Conservation (phyloP, 108 stramenopile genomes). For the Nitzschia palea region DNA sequence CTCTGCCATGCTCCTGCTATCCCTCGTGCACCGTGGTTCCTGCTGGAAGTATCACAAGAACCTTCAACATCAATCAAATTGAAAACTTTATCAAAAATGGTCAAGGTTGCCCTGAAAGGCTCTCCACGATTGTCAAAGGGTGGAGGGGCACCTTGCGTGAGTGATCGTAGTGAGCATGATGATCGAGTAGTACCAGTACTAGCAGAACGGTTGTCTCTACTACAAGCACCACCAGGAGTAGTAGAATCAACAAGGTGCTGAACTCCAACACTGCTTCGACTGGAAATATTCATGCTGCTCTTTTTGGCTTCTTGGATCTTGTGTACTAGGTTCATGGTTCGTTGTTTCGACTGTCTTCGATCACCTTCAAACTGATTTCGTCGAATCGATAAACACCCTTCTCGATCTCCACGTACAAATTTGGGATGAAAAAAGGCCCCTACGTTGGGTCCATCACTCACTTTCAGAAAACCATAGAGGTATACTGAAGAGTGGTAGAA, state of each 20-base stretch:
- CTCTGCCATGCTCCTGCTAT: too few relatives aligned
- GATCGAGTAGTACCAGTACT: background rate
- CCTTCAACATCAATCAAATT: too few relatives aligned
- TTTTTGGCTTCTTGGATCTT: background rate
- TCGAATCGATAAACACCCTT: background rate
- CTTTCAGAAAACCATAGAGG: constrained; percentile 9
- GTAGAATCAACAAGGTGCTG: too few relatives aligned
- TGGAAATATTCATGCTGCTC: background rate
- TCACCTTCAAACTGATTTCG: background rate
- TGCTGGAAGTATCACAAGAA: too few relatives aligned
- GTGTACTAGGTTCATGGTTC: background rate
- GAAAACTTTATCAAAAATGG: too few relatives aligned
- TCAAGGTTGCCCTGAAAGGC: too few relatives aligned
- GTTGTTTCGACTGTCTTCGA: background rate
- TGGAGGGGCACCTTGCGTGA: background rate
- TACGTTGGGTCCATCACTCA: background rate
- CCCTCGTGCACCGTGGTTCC: too few relatives aligned
- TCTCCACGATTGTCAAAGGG: too few relatives aligned
- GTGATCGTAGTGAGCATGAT: background rate
- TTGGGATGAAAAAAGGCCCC: background rate
- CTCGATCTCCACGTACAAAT: background rate
- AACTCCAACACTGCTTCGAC: too few relatives aligned
- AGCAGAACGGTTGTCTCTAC: background rate
- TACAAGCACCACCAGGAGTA: background rate
- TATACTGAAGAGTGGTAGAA: too few relatives aligned